Conservation (phyloP, 495 filamentous ascomycete species). For the Cryomyces minteri region DNA sequence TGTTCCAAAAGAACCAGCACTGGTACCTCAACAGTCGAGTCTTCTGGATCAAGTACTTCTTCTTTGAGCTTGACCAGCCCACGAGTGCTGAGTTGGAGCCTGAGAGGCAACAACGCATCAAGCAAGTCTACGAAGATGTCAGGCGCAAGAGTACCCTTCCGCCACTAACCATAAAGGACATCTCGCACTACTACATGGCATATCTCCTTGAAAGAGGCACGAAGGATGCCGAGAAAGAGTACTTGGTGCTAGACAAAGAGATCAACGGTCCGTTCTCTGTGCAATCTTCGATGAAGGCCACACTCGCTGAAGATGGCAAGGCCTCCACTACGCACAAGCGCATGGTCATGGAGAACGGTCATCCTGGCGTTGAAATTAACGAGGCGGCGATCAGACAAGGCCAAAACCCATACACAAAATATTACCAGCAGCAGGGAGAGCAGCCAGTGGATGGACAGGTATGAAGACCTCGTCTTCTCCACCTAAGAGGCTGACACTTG, state of each 20-base stretch:
- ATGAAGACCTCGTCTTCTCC: too few relatives aligned
- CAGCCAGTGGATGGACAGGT: too few relatives aligned
- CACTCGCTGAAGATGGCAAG: too few relatives aligned
- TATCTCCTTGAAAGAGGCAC: slow-evolving; percentile 74
- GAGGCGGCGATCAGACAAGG: too few relatives aligned
- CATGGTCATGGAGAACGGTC: too few relatives aligned
- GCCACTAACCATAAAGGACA: slow-evolving; percentile 47
- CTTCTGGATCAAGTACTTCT: slow-evolving; percentile 83
- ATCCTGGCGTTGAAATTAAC: too few relatives aligned
- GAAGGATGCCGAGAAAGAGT: slow-evolving; percentile 73
- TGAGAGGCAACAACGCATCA: slow-evolving; percentile 53
- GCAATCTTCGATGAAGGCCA: too few relatives aligned
- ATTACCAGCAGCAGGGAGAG: too few relatives aligned
- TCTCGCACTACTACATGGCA: slow-evolving; percentile 61
- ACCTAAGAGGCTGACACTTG: too few relatives aligned
- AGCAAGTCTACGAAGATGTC: slow-evolving; percentile 63
- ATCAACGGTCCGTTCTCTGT: slow-evolving; percentile 39
- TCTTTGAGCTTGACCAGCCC: slow-evolving; percentile 80
- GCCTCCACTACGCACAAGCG: too few relatives aligned
- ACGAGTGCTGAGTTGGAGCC: slow-evolving; percentile 45
- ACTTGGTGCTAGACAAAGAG: slow-evolving; percentile 66
- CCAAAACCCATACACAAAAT: too few relatives aligned
- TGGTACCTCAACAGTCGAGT: slow-evolving; percentile 73
- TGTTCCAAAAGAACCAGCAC: slow-evolving; percentile 67
- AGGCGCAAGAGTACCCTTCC: slow-evolving; percentile 56